Evolutionary conservation across 805 yeast species (phyloP), one percentile per base, ranked within the genome.

Genomic region (Monosporozyma solicola): DNA sequence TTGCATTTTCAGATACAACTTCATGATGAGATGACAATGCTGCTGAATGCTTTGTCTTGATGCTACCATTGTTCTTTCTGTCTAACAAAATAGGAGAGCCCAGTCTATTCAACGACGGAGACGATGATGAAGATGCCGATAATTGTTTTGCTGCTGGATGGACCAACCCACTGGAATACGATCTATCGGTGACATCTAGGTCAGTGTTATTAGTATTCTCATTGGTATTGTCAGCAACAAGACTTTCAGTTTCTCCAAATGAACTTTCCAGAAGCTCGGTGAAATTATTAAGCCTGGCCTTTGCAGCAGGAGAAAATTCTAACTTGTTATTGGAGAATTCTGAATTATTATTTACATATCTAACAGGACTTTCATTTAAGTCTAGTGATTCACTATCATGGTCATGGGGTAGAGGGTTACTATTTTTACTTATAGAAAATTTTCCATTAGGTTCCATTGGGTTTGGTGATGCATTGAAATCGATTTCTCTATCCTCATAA

Each of bases 261-360:
- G 66, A 57, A 32, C 57, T 51, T 27, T 64, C 63, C 24, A 67
- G 41, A 49, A 64, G 54, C 31, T 65, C 62, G 2, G 67, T 58
- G 49, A 64, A 64, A 41, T 56, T 63, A 48, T 55, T 57, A 31
- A 65, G 43, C 27, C 62, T 65, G 13, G 57, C 66, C 41, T 61
- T 64, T 1, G 67, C 62, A 8, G 61, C 56, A 8, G 69, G 69
- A 5, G 71, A 67, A 53, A 64, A 63, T 15, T 61, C 64, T 11
- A 54, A n/a, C n/a, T 35, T 45, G 22, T 33, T 16, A 35, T 15
- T 24, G 7, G 41, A 20, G 3, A 35, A 35, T 9, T 22, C 29
- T 9, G 41, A 5, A 5, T 15, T 24, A 35, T 33, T 32, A 8
- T 41, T 32, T 7, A 27, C 41, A 22, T 33, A 33, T 31, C 39